Evolutionary conservation across 2,329 filamentous ascomycete genomes (phyloP).

Genomic region (Fusarium neocosmosporiellum): DNA sequence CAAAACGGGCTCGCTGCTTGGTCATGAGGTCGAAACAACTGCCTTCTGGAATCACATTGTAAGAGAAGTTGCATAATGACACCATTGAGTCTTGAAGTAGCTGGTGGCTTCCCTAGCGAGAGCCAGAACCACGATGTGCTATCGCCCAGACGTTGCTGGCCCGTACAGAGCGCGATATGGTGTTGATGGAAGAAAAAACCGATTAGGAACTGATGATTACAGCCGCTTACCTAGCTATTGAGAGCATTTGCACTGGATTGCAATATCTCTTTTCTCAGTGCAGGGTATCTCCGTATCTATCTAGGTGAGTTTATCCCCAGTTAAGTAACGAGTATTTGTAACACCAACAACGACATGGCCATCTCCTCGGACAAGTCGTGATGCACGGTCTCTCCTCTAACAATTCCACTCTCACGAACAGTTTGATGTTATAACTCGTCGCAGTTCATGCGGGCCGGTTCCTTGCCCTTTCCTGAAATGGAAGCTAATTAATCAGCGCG

Average conservation of each 20-base stretch:
- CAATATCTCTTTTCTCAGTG: neutral
- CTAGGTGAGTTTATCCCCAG: neutral
- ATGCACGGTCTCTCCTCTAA: neutral
- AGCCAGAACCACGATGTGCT: neutral
- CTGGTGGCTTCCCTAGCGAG: neutral
- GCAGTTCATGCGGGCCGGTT: slow-evolving; percentile 5
- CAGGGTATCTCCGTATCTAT: neutral
- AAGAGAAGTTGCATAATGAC: neutral
- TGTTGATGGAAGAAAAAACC: neutral
- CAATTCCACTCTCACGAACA: neutral
- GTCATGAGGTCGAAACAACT: neutral
- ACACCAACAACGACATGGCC: neutral
- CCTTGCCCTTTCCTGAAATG: neutral
- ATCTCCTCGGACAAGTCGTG: neutral
- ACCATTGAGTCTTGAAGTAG: neutral
- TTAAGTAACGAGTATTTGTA: neutral
- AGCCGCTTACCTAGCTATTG: neutral
- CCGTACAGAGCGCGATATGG: neutral
- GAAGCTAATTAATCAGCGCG: slow-evolving; percentile 32
- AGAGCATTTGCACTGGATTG: neutral
- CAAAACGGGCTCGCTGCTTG: neutral
- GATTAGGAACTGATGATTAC: neutral
- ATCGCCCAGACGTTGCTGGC: neutral
- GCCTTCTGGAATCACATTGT: neutral
- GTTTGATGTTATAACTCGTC: neutral